phyloP scores from a whole-genome alignment of 345 rosid genomes.

The Eucalyptus erythrocorys region DNA sequence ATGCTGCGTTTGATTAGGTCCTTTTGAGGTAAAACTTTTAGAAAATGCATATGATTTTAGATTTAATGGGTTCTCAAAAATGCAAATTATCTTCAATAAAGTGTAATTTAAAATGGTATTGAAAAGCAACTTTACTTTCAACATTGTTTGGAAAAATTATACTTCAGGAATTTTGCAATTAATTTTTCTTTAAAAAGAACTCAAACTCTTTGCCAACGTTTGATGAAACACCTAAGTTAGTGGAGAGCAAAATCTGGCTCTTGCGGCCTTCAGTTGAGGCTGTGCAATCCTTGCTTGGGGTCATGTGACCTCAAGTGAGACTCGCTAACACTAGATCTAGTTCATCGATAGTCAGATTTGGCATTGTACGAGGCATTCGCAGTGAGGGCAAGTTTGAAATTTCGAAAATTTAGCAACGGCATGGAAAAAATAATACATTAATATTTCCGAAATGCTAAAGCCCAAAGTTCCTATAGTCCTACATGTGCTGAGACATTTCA shows the following conservation, averaged over 20 bases:
- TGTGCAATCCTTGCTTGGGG: fast-evolving
- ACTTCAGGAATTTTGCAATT: neutral
- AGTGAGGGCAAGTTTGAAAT: neutral
- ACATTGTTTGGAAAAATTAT: fast-evolving
- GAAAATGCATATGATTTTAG: neutral
- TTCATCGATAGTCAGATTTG: fast-evolving
- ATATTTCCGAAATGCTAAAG: neutral
- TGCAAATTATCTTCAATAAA: neutral
- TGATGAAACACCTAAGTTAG: fast-evolving
- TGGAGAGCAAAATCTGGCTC: fast-evolving
- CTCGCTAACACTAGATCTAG: neutral
- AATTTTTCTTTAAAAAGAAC: neutral
- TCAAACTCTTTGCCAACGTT: fast-evolving
- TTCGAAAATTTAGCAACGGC: neutral
- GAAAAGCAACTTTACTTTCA: neutral
- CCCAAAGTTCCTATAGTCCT: neutral
- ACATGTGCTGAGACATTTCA: neutral
- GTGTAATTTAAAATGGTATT: neutral
- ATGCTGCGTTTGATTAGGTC: fast-evolving
- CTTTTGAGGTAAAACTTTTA: neutral
- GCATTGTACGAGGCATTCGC: fast-evolving
- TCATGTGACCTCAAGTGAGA: neutral
- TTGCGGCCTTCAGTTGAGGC: neutral
- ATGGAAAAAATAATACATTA: neutral
- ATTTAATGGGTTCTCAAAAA: neutral